These are phyloP conservation scores for Auriscalpium microsporum DNA, from an alignment of 768 basidiomycete genomes.

Conservation along the genomic window DNA sequence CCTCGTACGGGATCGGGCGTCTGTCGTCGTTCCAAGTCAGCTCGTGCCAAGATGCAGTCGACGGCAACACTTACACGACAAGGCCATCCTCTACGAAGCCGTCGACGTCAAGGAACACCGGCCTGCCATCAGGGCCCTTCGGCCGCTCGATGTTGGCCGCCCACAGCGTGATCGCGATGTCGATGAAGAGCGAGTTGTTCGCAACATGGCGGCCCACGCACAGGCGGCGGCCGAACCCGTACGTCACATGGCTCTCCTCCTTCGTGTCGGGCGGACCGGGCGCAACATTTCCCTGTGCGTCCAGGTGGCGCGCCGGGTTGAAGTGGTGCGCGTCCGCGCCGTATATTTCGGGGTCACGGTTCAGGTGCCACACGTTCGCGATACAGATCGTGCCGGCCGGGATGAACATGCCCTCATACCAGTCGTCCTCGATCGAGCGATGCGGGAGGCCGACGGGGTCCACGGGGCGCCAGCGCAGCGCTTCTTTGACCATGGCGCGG, in stretches of 20 bases:
- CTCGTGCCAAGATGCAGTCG: background rate
- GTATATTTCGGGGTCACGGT: constrained; percentile 1
- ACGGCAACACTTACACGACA: constrained; percentile 3
- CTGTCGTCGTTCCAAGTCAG: background rate
- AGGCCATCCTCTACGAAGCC: constrained; percentile 3
- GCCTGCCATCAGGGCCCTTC: constrained; percentile 5
- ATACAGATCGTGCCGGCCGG: constrained; percentile 28
- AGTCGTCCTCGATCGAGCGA: constrained; percentile 19
- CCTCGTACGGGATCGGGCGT: constrained; percentile 7
- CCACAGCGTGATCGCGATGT: constrained; percentile 12
- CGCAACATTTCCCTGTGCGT: background rate
- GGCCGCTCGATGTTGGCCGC: constrained; percentile 7
- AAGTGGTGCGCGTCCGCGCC: constrained; percentile 12
- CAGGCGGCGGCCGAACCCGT: constrained; percentile 11
- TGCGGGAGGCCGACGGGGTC: background rate
- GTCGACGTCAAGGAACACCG: constrained; percentile 1
- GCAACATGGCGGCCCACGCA: constrained; percentile 15
- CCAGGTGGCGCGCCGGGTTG: constrained; percentile 12
- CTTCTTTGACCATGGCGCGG: constrained; percentile 11
- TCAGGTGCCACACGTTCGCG: constrained; percentile 15
- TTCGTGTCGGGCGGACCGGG: background rate
- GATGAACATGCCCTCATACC: constrained; percentile 22
- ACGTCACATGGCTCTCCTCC: constrained; percentile 6
- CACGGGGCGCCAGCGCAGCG: constrained; percentile 1
- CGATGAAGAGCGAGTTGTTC: constrained; percentile 15